These are phyloP conservation scores for Luvunga scandens DNA, from an alignment of 345 rosid genomes.

Conservation along the genomic window DNA sequence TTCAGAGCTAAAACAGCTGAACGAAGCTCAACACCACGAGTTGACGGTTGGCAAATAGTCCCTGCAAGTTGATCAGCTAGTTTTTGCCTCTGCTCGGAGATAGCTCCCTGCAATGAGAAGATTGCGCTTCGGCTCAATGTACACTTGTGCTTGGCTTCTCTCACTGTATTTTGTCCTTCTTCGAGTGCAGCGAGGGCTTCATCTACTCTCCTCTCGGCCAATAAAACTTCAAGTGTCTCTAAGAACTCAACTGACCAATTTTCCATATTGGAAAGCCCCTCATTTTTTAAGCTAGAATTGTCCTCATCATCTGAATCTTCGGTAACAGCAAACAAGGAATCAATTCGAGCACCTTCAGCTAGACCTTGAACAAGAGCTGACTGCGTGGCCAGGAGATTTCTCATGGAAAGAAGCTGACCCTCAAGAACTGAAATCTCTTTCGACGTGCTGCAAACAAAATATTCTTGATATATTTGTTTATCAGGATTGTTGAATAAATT, in stretches of 20 bases:
- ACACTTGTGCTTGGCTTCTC: constrained; percentile 38
- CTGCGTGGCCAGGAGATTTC: constrained; percentile 79
- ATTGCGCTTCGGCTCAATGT: constrained; percentile 43
- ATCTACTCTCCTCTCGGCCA: constrained; percentile 79
- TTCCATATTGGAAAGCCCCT: constrained; percentile 48
- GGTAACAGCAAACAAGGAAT: constrained; percentile 44
- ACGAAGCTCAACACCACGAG: constrained; percentile 67
- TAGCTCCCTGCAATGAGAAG: constrained; percentile 40
- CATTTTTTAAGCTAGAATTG: constrained; percentile 30
- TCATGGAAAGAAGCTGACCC: constrained; percentile 84
- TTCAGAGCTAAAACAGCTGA: constrained; percentile 65
- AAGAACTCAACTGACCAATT: constrained; percentile 58
- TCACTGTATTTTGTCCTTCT: constrained; percentile 56
- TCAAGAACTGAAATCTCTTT: constrained; percentile 86
- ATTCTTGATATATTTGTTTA: background rate
- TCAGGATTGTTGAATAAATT: background rate
- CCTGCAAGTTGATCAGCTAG: constrained; percentile 78
- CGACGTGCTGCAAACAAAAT: constrained; percentile 52
- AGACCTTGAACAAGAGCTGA: constrained; percentile 78
- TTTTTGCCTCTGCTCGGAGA: constrained; percentile 59
- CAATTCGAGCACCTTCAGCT: constrained; percentile 59
- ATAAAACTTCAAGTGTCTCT: constrained; percentile 72
- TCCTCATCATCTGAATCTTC: constrained; percentile 54
- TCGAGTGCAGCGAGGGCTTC: constrained; percentile 77
- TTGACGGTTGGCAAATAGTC: constrained; percentile 58